Base-by-base conservation (phyloP, 2,329 filamentous ascomycete genomes). In the Neonectria coccinea region DNA sequence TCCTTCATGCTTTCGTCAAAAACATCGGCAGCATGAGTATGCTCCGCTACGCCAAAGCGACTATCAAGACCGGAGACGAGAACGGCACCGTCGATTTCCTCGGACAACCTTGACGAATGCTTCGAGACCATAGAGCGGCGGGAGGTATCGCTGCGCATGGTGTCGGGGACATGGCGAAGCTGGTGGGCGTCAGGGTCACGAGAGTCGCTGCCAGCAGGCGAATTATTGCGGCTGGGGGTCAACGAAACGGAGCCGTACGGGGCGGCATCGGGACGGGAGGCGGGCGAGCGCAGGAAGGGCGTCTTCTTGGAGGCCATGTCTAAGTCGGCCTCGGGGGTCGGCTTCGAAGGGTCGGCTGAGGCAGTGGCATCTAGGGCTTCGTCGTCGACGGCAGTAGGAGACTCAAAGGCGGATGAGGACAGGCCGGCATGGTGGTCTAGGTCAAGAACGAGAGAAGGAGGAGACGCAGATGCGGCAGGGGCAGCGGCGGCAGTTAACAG, bases 31-130 rank as follows among this genome's bases (percentile, higher is more conserved):
- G 83, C 75, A 20, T 86, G 73, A 3, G 84, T 75, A 2, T 81
- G 79, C 66, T 88, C 82, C 18, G 82, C 78, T n/a, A 86, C 74
- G 29, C 84, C 81, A 71, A 85, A 85, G 42, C 86, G 83, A 51
- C 85, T 83, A 44, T 87, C 85, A 7, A 86, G 77, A 31, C 86
- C 84, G 20, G 83, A 82, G 42, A 83, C 80, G n/a, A 87, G 78
- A 33, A 83, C 80, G 16, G 84, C 81, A 36, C 81, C 82, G 29
- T 85, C 84, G 20, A 87, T 77, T 64, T 86, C 85, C 45, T 85
- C 82, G 4, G 85, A 85, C 25, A 77, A 62, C 44, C 78, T 77
- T n/a, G 74, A 78, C 12, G 78, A 77, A 51, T 75, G 75, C 45
- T 72, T 73, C 9, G 76, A 77, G 16, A 71, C 56, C 18, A 64